A percentile compares a stretch with the other conserved stretches of the same genome.
These are phyloP conservation scores for Ormosia semicastrata DNA, from an alignment of 306 rosid genomes.

Conservation along the genomic window DNA sequence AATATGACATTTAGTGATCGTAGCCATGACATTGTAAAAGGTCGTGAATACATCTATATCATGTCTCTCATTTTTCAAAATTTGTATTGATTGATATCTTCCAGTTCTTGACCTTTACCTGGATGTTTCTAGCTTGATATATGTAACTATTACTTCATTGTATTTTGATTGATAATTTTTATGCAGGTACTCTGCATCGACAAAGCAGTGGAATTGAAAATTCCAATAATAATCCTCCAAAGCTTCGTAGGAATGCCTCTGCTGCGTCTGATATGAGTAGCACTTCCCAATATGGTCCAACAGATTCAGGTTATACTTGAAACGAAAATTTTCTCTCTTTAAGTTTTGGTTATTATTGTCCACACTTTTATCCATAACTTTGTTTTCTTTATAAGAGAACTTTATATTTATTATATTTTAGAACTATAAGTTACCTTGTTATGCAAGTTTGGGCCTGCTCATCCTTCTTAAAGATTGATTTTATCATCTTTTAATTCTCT, in stretches of 20 bases:
- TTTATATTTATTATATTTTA: background rate
- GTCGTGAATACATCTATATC: background rate
- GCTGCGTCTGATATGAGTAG: conserved; percentile 67
- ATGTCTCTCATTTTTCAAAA: background rate
- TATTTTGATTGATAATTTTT: conserved; percentile 16
- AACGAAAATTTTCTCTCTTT: background rate
- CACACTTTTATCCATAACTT: background rate
- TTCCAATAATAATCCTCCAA: conserved; percentile 31
- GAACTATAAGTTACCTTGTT: background rate
- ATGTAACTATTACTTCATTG: background rate
- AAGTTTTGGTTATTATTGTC: background rate
- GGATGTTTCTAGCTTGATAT: background rate
- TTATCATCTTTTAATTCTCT: background rate
- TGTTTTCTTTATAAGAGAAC: background rate
- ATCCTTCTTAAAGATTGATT: background rate
- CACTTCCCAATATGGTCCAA: conserved; percentile 44
- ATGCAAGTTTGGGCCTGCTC: background rate
- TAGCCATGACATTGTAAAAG: background rate
- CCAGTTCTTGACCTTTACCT: background rate
- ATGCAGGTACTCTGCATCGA: conserved; percentile 46
- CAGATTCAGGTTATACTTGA: conserved; percentile 53
- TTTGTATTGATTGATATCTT: conserved; percentile 1
- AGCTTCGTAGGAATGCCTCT: conserved; percentile 62
- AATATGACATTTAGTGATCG: background rate
- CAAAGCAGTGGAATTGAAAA: conserved; percentile 44